A percentile compares a stretch with the other conserved stretches of the same genome.
phyloP scores from a whole-genome alignment of 768 basidiomycete species.

The Dentipellis sp. region DNA sequence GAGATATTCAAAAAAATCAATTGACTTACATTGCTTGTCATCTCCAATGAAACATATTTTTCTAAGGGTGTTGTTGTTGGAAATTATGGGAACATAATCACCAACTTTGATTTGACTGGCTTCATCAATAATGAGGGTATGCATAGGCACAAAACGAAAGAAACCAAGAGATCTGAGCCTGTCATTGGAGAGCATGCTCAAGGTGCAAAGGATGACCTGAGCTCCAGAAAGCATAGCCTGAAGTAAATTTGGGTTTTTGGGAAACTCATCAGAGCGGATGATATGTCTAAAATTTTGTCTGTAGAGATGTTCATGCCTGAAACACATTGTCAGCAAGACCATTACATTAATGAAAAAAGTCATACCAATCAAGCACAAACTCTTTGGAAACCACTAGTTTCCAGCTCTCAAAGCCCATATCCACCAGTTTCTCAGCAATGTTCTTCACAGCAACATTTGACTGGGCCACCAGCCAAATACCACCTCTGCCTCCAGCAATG shows the following conservation, averaged over 20 bases:
- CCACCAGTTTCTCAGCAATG: constrained; percentile 72
- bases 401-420: constrained; percentile 45
- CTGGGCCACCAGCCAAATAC: constrained; percentile 78
- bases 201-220: constrained; percentile 64
- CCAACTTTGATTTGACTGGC: constrained; percentile 21
- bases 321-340: not conserved
- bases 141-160: constrained; percentile 19
- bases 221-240: constrained; percentile 27
- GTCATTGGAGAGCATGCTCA: constrained; percentile 59
- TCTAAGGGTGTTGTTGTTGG: constrained; percentile 18
- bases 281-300: constrained; percentile 33
- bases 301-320: constrained; percentile 81
- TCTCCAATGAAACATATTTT: constrained; percentile 34
- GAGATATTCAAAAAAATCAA: not conserved
- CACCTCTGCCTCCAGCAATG: constrained; percentile 16
- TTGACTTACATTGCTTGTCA: constrained; percentile 29
- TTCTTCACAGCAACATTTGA: constrained; percentile 87
- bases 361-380: constrained; percentile 61
- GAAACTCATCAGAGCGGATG: constrained; percentile 38
- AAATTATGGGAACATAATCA: constrained; percentile 22
- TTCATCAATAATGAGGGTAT: constrained; percentile 28
- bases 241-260: constrained; percentile 14
- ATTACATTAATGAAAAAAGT: constrained; percentile 8
- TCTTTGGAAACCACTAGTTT: constrained; percentile 63
- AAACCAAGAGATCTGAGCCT: constrained; percentile 10